phyloP scores from a whole-genome alignment of 306 rosid species.

The Lathyrus oleraceus region DNA sequence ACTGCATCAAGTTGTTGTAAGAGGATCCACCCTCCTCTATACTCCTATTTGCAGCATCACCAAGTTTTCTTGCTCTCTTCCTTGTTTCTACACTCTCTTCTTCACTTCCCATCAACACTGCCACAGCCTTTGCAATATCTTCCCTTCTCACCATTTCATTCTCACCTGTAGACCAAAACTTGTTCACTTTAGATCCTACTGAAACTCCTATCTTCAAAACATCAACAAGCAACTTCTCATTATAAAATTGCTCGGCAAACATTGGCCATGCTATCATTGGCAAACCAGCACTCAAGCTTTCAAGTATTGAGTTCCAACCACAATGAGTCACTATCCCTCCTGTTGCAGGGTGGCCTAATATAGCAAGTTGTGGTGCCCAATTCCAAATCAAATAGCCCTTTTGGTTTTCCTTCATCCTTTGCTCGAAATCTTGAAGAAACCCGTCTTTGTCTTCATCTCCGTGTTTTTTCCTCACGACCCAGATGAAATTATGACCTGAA shows the following conservation, averaged over 20 bases:
- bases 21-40: conserved; percentile 34
- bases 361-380: conserved; percentile 37
- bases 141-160: conserved; percentile 9
- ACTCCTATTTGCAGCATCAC: conserved; percentile 25
- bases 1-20: conserved; percentile 31
- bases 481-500: conserved; percentile 31
- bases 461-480: conserved; percentile 23
- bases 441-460: neutral
- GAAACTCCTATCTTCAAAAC: conserved; percentile 27
- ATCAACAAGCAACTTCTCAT: conserved; percentile 36
- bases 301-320: conserved; percentile 38
- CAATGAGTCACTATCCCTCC: conserved; percentile 39
- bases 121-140: conserved; percentile 24
- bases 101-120: conserved; percentile 30
- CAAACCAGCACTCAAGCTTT: conserved; percentile 27
- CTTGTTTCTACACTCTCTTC: conserved; percentile 30
- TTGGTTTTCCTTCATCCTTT: conserved; percentile 17
- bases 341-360: conserved; percentile 29
- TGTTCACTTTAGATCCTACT: conserved; percentile 26
- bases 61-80: conserved; percentile 29
- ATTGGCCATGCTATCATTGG: conserved; percentile 41
- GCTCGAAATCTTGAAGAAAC: conserved; percentile 19
- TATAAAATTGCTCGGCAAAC: conserved; percentile 40
- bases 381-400: conserved; percentile 31
- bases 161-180: conserved; percentile 8